Evolutionary conservation across 2,329 filamentous ascomycete genomes (phyloP), one percentile per base, ranked within the genome.

Genomic region (Pyricularia sp.): DNA sequence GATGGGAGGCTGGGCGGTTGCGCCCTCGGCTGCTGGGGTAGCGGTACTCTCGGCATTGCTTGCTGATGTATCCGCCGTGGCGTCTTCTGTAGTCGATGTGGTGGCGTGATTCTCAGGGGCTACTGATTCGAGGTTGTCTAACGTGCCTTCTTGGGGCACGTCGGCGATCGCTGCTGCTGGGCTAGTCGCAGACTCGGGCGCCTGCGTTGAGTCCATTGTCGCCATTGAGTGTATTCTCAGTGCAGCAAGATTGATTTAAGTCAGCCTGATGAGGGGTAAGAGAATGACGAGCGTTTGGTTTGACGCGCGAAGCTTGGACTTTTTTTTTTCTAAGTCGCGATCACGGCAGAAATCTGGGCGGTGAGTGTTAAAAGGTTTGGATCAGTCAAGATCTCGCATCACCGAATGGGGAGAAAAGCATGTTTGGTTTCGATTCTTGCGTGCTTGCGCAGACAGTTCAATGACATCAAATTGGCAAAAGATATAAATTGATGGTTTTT

Each of bases 1-100:
- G 63, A 97, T 70, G 66, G 13, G 66, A 64, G 30, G 30, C 28
- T 6, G 66, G 35, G 31, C 44, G 64, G 60, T 19, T 13, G 66
- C 64, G 55, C 40, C 33, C 2, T 10, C 26, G 3, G 59, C 13
- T 3, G 24, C 35, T 3, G 55, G 13, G 55, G 26, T 9, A 16
- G 26, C 13, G 16, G 40, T 49, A 26, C 49, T 60, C 62, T 57
- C 60, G 65, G 22, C 33, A 35, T 35, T 35, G 19, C 24, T 22
- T 19, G 62, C 55, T 24, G 9, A 30, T 35, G 28, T 4, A 3
- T 24, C 28, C 3, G 7, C 19, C n/a, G 33, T 16, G 30, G 60
- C 28, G n/a, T 59, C n/a, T 19, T 33, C 28, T 28, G 10, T 19
- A n/a, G 4, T 13, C 2, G 22, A 26, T 5, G 28, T 59, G 13